Evolutionary conservation across 305 asterid genomes (phyloP).

Genomic region (Fraxinus sp.): DNA sequence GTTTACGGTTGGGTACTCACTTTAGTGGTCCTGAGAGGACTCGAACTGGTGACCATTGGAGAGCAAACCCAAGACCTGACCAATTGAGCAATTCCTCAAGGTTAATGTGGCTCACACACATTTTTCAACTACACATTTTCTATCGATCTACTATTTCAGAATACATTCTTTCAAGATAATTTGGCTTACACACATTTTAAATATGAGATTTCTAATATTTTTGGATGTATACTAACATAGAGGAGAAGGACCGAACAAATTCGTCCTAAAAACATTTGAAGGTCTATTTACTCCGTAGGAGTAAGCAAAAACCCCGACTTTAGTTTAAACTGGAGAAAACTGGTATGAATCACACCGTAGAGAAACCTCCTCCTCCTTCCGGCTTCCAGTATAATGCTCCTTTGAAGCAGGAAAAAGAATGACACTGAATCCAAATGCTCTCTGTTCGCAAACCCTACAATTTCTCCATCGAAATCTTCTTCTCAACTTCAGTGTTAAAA

Average conservation of each 20-base stretch:
- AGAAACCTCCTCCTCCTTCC: background rate
- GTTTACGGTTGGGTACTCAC: too few relatives aligned
- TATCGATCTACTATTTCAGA: too few relatives aligned
- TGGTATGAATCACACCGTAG: background rate
- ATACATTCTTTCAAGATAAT: too few relatives aligned
- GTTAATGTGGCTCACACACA: too few relatives aligned
- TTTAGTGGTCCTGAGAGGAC: too few relatives aligned
- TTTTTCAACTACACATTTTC: too few relatives aligned
- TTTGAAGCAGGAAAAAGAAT: conserved; percentile 18
- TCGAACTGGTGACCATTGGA: too few relatives aligned
- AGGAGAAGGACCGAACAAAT: background rate
- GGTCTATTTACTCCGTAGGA: background rate
- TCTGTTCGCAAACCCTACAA: background rate
- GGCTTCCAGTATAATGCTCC: background rate
- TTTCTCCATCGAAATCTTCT: conserved; percentile 12
- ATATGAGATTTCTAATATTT: background rate
- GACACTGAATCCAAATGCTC: conserved; percentile 18
- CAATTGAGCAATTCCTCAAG: too few relatives aligned
- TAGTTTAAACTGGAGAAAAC: background rate
- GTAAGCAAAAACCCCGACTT: background rate
- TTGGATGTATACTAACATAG: background rate
- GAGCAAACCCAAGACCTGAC: too few relatives aligned
- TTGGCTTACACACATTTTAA: too few relatives aligned
- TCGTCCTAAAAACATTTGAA: background rate
- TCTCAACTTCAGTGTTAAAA: conserved; percentile 24